Percentiles rank a stretch among this genome's conserved stretches.
These are phyloP conservation scores for Pichia deserticola DNA, from an alignment of 805 yeast species.

Conservation along the genomic window DNA sequence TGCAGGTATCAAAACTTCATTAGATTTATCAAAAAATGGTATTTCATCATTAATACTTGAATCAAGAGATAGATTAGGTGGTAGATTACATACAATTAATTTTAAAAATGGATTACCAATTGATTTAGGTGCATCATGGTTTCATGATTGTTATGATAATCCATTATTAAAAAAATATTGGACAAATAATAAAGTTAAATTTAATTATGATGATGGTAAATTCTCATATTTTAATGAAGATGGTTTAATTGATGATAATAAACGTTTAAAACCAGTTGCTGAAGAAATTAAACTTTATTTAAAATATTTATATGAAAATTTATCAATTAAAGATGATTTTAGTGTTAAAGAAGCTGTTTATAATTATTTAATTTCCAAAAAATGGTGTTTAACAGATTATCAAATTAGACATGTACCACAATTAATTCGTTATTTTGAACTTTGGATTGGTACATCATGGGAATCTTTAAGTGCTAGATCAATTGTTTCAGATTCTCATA, in stretches of 20 bases:
- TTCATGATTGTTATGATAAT: constrained; percentile 72
- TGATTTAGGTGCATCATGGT: constrained; percentile 89
- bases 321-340: constrained; percentile 38
- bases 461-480: constrained; percentile 54
- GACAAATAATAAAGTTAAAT: constrained; percentile 20
- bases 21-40: constrained; percentile 30
- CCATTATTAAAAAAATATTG: constrained; percentile 45
- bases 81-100: constrained; percentile 46
- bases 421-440: constrained; percentile 46
- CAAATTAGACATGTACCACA: constrained; percentile 48
- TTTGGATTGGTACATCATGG: constrained; percentile 77
- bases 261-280: constrained; percentile 33
- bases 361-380: constrained; percentile 39
- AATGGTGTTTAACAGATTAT: constrained; percentile 38
- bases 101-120: constrained; percentile 29
- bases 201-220: constrained; percentile 28
- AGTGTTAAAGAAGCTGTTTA: constrained; percentile 46
- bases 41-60: constrained; percentile 39
- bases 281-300: constrained; percentile 26
- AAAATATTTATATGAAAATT: constrained; percentile 10
- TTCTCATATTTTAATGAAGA: constrained; percentile 15
- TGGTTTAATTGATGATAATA: constrained; percentile 38
- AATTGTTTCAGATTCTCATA: constrained; percentile 36
- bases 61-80: constrained; percentile 56
- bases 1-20: constrained; percentile 44